A percentile compares a stretch with the other conserved stretches of the same genome.
Evolutionary conservation across 2,329 filamentous ascomycete species (phyloP).

Genomic region (Didymella exigua): DNA sequence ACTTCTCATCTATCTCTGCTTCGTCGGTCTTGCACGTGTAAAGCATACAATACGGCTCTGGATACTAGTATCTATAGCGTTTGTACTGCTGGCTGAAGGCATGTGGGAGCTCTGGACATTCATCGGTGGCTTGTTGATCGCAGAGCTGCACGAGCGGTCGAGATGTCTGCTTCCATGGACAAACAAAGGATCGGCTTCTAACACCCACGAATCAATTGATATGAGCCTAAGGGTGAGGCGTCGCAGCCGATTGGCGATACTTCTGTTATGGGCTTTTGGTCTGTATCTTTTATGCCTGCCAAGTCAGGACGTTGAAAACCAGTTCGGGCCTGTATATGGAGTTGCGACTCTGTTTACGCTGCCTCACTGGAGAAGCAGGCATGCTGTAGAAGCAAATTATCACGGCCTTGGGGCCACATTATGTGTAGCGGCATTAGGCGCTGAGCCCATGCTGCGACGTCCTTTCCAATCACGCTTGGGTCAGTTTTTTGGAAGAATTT

Average conservation of each 20-base stretch:
- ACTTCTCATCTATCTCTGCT: slow-evolving; percentile 51
- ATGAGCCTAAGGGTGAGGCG: neutral
- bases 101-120: neutral
- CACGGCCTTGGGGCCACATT: neutral
- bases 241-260: neutral
- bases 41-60: neutral
- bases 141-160: neutral
- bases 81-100: neutral
- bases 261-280: neutral
- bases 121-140: neutral
- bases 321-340: neutral
- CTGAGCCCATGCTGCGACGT: neutral
- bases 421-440: neutral
- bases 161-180: neutral
- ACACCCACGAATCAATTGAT: neutral
- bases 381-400: neutral
- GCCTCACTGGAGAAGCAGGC: neutral
- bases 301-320: neutral
- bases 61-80: neutral
- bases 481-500: slow-evolving; percentile 1
- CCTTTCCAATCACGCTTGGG: neutral
- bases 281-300: neutral
- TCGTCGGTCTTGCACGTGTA: slow-evolving; percentile 42
- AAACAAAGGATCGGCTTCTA: neutral
- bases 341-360: neutral